phyloP scores from a whole-genome alignment of 2,329 filamentous ascomycete genomes.

The Colletotrichum liaoningense region DNA sequence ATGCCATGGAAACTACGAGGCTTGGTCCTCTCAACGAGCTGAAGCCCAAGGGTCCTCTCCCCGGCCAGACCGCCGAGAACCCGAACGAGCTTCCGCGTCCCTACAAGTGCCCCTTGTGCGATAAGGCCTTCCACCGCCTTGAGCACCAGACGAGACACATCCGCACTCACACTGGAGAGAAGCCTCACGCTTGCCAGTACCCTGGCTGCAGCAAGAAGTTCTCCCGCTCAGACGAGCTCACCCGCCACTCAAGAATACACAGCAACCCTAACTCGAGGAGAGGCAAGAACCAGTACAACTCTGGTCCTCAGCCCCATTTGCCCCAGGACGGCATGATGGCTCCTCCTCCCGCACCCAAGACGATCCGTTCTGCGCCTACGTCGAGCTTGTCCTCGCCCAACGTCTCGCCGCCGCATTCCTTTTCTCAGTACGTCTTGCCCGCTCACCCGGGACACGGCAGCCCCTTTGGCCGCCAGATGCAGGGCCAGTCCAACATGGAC shows the following conservation, averaged over 20 bases:
- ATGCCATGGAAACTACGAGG: slow-evolving; percentile 32
- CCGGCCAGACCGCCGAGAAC: slow-evolving; percentile 70
- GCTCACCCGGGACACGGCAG: slow-evolving; percentile 55
- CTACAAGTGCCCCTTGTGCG: slow-evolving; percentile 98
- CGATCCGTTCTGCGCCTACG: slow-evolving; percentile 87
- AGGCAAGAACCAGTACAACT: slow-evolving; percentile 77
- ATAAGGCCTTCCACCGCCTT: slow-evolving; percentile 97
- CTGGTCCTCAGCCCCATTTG: slow-evolving; percentile 52
- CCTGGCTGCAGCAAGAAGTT: slow-evolving; percentile 98
- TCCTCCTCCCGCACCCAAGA: slow-evolving; percentile 78
- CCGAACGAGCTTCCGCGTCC: slow-evolving; percentile 84
- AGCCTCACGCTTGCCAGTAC: slow-evolving; percentile 95
- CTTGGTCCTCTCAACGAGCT: slow-evolving; percentile 43
- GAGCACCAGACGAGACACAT: slow-evolving; percentile 95
- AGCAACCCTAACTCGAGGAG: slow-evolving; percentile 97
- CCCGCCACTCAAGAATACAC: slow-evolving; percentile 96
- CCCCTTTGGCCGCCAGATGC: slow-evolving; percentile 50
- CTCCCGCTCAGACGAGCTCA: slow-evolving; percentile 95
- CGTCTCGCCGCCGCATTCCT: slow-evolving; percentile 93
- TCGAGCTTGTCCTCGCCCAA: slow-evolving; percentile 93
- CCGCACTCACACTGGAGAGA: slow-evolving; percentile 96
- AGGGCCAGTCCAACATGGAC: slow-evolving; percentile 55
- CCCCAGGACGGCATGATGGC: slow-evolving; percentile 75
- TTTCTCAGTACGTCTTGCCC: slow-evolving; percentile 74
- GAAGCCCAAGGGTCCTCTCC: slow-evolving; percentile 72